Base-by-base conservation (phyloP, 305 asterid genomes). In the Solanum hybrid region DNA sequence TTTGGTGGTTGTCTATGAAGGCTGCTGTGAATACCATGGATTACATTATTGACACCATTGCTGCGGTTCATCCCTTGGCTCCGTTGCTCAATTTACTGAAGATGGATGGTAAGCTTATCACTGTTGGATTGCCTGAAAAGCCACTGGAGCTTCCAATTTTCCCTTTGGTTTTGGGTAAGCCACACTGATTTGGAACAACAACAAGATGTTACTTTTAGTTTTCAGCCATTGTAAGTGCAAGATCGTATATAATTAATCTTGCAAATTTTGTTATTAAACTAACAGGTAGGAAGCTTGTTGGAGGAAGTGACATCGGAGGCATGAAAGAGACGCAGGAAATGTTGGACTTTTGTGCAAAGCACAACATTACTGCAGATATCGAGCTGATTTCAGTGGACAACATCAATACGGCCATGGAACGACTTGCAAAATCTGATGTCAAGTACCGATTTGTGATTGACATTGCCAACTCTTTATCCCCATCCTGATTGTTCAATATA, bases 361-460 rank as follows among this genome's bases (percentile, higher is more conserved):
- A 29, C 31, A 29, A 29, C 31, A 29, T 29, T 34, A 34, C 36
- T 34, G 36, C 36, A 34, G 36, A 34, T 34, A 34, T 34, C 36
- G 36, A 34, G 36, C 36, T 34, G 36, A 34, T 34, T 34, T 34
- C 36, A 34, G 36, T 34, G 36, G 36, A 34, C 36, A 34, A 34
- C 36, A 34, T 34, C 36, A 34, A 34, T 34, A 34, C 87, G 6
- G 95, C 96, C 38, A 90, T 95, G 91, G 94, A 94, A 75, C 91
- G 96, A 3, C 93, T 95, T 27, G 94, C 94, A 36, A 91, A 92
- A 86, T 91, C 94, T 0, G 95, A 95, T 79, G 96, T 95, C 76
- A 93, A 90, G 88, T 95, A 94, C 29, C 95, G 97, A 12, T 95
- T 94, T 80, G 97, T 95, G 92, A 93, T 95, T 73, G 97, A 95